Conservation (phyloP, 805 yeast species). For the Candida verbasci region DNA sequence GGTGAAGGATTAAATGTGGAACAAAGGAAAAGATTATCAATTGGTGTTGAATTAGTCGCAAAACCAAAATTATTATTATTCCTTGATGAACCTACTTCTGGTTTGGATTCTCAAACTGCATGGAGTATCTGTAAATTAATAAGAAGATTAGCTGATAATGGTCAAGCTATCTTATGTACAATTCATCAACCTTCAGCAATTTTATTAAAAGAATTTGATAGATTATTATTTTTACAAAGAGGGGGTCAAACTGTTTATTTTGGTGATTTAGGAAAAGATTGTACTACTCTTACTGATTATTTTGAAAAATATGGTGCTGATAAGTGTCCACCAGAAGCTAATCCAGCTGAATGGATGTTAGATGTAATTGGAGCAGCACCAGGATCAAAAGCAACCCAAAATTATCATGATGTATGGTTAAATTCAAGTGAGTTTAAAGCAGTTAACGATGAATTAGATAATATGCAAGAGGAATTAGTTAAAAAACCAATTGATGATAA, state of each 20-base stretch:
- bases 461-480: conserved; percentile 51
- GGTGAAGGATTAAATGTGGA: conserved; percentile 52
- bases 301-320: conserved; percentile 66
- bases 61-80: conserved; percentile 30
- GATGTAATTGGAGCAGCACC: conserved; percentile 79
- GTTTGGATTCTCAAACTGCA: conserved; percentile 37
- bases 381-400: conserved; percentile 62
- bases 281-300: conserved; percentile 50
- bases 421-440: conserved; percentile 56
- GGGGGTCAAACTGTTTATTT: conserved; percentile 77
- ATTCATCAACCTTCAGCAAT: conserved; percentile 82
- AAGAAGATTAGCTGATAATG: conserved; percentile 29
- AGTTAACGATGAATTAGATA: conserved; percentile 54
- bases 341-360: conserved; percentile 80
- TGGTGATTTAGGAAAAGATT: conserved; percentile 69
- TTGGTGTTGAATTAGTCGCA: conserved; percentile 35
- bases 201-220: conserved; percentile 67
- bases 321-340: conserved; percentile 26
- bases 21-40: conserved; percentile 29
- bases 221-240: conserved; percentile 56
- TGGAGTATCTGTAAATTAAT: conserved; percentile 30
- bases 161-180: conserved; percentile 41
- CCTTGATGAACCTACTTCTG: conserved; percentile 38
- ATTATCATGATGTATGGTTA: conserved; percentile 70
- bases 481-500: conserved; percentile 4